phyloP scores from a whole-genome alignment of 1,139 yeast genomes.

The Hemisphaericaspora subhashii region DNA sequence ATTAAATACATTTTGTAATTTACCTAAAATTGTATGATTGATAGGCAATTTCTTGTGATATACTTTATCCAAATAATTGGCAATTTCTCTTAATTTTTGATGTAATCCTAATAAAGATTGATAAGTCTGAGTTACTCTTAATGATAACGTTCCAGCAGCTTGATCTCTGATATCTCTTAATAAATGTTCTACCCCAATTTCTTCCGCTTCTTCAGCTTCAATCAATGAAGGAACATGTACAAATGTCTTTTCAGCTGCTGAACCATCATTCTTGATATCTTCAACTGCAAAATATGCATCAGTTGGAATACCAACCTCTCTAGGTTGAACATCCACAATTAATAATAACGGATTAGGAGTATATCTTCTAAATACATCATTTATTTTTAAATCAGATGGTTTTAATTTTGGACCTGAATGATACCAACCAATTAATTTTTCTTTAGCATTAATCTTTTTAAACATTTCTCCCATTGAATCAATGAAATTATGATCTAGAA shows the following conservation, averaged over 20 bases:
- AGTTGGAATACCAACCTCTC: constrained; percentile 84
- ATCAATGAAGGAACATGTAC: constrained; percentile 89
- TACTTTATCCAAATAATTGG: constrained; percentile 76
- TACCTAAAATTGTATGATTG: constrained; percentile 87
- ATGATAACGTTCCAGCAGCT: constrained; percentile 90
- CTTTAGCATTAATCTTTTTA: constrained; percentile 95
- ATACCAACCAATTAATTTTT: constrained; percentile 96
- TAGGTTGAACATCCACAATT: constrained; percentile 89
- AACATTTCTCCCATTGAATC: constrained; percentile 98
- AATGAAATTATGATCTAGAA: constrained; percentile 92
- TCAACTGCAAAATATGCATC: constrained; percentile 94
- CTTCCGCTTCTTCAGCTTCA: constrained; percentile 99
- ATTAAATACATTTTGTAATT: constrained; percentile 92
- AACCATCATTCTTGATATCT: constrained; percentile 96
- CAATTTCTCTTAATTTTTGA: constrained; percentile 76
- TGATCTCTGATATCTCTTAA: constrained; percentile 94
- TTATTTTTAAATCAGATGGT: constrained; percentile 86
- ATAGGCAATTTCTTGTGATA: constrained; percentile 73
- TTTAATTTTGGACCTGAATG: constrained; percentile 95
- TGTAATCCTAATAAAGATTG: constrained; percentile 86
- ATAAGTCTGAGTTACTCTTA: constrained; percentile 84
- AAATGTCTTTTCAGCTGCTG: constrained; percentile 89
- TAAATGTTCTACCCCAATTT: constrained; percentile 96
- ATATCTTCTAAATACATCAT: constrained; percentile 83
- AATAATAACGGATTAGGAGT: constrained; percentile 80